Evolutionary conservation across 306 rosid genomes (phyloP).

Genomic region (Medicago ruthenica): DNA sequence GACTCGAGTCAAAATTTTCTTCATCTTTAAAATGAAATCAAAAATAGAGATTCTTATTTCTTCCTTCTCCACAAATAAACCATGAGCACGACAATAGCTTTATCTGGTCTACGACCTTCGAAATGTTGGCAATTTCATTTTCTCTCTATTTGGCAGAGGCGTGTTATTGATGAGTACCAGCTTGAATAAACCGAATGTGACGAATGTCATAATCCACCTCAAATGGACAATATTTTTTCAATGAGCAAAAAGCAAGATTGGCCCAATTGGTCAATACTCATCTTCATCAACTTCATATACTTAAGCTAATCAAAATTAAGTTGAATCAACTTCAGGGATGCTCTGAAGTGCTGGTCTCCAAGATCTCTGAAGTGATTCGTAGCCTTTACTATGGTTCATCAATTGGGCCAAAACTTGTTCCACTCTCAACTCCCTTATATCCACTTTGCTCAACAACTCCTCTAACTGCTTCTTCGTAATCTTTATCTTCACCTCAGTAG

Average conservation of each 20-base stretch:
- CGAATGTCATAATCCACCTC: too few relatives aligned
- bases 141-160: too few relatives aligned
- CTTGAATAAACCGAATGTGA: too few relatives aligned
- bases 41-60: too few relatives aligned
- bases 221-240: too few relatives aligned
- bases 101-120: too few relatives aligned
- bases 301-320: neutral
- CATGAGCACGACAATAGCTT: too few relatives aligned
- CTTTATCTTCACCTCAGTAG: constrained; percentile 76
- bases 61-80: too few relatives aligned
- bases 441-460: constrained; percentile 59
- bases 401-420: constrained; percentile 69
- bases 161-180: too few relatives aligned
- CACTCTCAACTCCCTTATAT: constrained; percentile 60
- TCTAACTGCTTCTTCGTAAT: constrained; percentile 83
- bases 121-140: too few relatives aligned
- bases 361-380: constrained; percentile 52
- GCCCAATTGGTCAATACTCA: constrained; percentile 45
- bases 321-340: constrained; percentile 64
- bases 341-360: constrained; percentile 90
- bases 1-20: too few relatives aligned
- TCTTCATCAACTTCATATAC: neutral
- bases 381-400: constrained; percentile 49
- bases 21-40: too few relatives aligned
- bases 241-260: constrained; percentile 43